Evolutionary conservation across 768 basidiomycete genomes (phyloP), one percentile per base, ranked within the genome.

Genomic region (Rhizopogon roseolus): DNA sequence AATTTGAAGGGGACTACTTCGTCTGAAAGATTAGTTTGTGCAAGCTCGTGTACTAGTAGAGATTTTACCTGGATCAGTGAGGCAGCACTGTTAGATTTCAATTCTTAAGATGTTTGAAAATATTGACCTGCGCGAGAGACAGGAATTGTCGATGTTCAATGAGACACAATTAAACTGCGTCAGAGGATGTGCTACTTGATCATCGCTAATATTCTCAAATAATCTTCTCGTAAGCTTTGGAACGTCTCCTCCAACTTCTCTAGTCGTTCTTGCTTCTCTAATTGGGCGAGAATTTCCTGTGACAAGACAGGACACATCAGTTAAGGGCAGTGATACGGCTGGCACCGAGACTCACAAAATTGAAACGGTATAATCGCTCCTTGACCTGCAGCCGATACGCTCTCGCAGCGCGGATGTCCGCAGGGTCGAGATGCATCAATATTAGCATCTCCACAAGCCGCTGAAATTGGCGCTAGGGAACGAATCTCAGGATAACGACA

Each of bases 201-300:
- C 69, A 79, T 73, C 7, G 73, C 79, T 41, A 97, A 71, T 64
- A 98, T 86, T 43, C 94, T 80, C 63, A 76, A 73, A 62, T 99
- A 99, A 66, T 94, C 93, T 41, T 91, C 85, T 41, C 76, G 75
- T 10, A 98, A 93, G 55, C 76, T 85, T 62, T 88, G 85, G 72
- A 91, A 99, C 5, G 96, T 98, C 72, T 95, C 92, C 69, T 93
- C 88, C 41, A 99, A 74, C 66, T 94, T 96, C 54, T 90, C 85
- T 51, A 91, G 77, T 27, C 93, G 79, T 64, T 98, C 96, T 51
- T 86, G 77, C 58, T 89, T 87, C 54, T 95, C 91, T 54, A 98
- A 73, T 63, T 95, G 94, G 50, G 83, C 84, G 42, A 99, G 79
- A 49, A 89, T 81, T 76, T 95, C 93, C 93, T 95, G 63, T 22